Evolutionary conservation across 2,329 filamentous ascomycete genomes (phyloP).

Genomic region (Colletotrichum paranaense): DNA sequence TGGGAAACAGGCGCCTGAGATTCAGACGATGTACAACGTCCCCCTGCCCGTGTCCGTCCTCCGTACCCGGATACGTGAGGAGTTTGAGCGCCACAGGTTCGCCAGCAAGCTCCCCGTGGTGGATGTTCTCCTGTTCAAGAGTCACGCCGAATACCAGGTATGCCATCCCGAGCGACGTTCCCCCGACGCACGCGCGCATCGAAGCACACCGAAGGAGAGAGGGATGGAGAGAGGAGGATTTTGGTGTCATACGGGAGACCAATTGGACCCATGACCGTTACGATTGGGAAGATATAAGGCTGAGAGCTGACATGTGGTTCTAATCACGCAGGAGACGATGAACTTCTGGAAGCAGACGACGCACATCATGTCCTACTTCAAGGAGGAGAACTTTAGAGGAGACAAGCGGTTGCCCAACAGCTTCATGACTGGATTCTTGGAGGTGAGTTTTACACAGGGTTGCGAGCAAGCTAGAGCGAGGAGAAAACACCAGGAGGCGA

Average conservation of each 20-base stretch:
- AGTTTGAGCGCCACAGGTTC: slow-evolving; percentile 96
- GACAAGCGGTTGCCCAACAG: slow-evolving; percentile 82
- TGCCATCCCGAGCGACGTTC: slow-evolving; percentile 30
- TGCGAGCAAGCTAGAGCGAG: neutral
- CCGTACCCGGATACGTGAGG: slow-evolving; percentile 93
- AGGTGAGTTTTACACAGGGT: slow-evolving; percentile 68
- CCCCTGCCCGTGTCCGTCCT: slow-evolving; percentile 88
- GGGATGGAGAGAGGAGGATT: neutral
- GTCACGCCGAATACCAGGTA: slow-evolving; percentile 94
- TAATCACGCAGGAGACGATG: slow-evolving; percentile 81
- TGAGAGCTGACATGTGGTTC: neutral
- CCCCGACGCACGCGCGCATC: slow-evolving; percentile 23
- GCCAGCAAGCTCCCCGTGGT: slow-evolving; percentile 89
- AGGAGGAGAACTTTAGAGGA: slow-evolving; percentile 82
- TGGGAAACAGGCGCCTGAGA: slow-evolving; percentile 82
- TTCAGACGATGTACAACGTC: slow-evolving; percentile 97
- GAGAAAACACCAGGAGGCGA: neutral
- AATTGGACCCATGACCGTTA: neutral
- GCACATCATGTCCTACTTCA: slow-evolving; percentile 97
- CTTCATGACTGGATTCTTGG: slow-evolving; percentile 95
- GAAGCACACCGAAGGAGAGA: neutral
- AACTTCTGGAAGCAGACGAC: slow-evolving; percentile 99
- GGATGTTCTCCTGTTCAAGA: slow-evolving; percentile 91
- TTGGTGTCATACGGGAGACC: neutral
- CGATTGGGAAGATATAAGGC: neutral